Base-by-base conservation (phyloP, 768 basidiomycete genomes). In the Boletellus ananiceps region DNA sequence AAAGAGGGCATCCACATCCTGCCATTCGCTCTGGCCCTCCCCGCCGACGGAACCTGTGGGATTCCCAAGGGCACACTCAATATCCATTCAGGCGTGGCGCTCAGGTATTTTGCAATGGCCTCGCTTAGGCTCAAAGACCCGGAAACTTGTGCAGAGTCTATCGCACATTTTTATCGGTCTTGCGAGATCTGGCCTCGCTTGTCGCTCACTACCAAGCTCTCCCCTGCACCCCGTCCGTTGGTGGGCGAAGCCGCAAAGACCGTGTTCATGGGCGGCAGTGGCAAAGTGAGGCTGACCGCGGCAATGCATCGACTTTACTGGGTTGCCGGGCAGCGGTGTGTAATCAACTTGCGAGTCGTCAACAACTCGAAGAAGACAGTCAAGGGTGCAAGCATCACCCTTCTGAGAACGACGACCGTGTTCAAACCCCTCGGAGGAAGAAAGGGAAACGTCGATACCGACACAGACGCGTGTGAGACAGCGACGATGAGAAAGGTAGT, bases 141-240 rank as follows among this genome's bases (percentile, higher is more conserved):
- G 2, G 68, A 74, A 14, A 79, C 79, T 4, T 71, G 73, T 23
- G 77, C 76, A 56, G 75, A 80, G 13, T 89, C 88, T 3, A 84
- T 94, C 31, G 86, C 92, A 4, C 93, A 96, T 67, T 93, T 94
- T 65, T 95, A 93, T 65, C 82, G 93, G 8, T 71, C 82, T 40
- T 84, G 90, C 65, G 81, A 83, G 46, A 72, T 94, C 25, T 91
- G 84, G 80, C 91, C 92, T 1, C 80, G 79, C 40, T 67, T 93
- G 16, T 76, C 88, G 49, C 79, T 86, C 4, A 68, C 75, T 16
- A 48, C 71, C 4, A 73, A 83, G 18, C 78, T 96, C 15, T 74
- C 81, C 2, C 75, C 86, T 3, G 76, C 82, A 3, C 68, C 75
- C 13, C 72, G 77, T 34, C 82, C 85, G 2, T 64, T 92, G 13